Conservation (phyloP, 257 asterid species). For the Forsythia suspensa region DNA sequence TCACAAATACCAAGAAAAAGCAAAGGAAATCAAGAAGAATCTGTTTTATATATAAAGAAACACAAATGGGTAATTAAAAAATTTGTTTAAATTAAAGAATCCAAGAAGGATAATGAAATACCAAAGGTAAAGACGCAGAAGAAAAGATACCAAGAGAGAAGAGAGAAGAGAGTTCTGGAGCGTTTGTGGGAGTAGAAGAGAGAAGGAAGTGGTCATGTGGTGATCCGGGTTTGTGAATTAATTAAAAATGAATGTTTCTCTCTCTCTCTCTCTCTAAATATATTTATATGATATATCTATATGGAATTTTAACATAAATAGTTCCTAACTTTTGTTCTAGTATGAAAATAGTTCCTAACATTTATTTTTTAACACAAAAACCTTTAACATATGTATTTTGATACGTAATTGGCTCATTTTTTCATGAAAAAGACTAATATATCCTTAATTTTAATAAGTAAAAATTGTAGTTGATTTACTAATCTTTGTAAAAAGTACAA, state of each 20-base stretch:
- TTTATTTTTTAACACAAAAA: no score
- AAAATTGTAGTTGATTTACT: no score
- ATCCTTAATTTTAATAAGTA: no score
- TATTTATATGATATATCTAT: not conserved
- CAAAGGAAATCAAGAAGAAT: slow-evolving; percentile 13
- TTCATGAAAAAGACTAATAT: no score
- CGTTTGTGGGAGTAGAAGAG: not conserved
- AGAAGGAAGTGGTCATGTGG: slow-evolving; percentile 37
- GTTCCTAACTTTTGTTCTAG: no score
- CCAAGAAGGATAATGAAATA: not conserved
- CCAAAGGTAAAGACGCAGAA: not conserved
- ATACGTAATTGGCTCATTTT: no score
- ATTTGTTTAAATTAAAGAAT: not conserved
- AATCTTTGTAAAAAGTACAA: no score
- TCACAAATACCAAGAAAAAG: slow-evolving; percentile 2
- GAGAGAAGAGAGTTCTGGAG: slow-evolving; percentile 7
- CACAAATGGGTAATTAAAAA: not conserved
- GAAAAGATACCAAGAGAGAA: not conserved
- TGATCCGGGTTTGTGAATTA: slow-evolving; percentile 34
- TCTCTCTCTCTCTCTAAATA: not conserved
- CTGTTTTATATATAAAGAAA: slow-evolving; percentile 8
- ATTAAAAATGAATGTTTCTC: no score
- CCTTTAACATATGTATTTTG: no score
- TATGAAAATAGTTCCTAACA: no score
- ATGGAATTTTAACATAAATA: no score